Evolutionary conservation across 108 stramenopile genomes (phyloP).

Genomic region (Cyclotella cryptica): DNA sequence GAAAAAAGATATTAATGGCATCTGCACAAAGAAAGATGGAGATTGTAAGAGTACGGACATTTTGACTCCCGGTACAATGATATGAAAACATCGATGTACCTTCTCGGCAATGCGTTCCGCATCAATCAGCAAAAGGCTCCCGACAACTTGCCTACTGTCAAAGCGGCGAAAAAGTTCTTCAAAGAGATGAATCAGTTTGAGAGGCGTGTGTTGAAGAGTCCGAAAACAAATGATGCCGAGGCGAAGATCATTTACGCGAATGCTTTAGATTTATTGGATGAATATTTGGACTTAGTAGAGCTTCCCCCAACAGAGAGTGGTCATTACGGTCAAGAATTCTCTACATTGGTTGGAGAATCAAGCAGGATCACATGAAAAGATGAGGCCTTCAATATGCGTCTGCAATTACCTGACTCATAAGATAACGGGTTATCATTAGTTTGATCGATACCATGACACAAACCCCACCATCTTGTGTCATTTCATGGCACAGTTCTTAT

Average conservation of each 20-base stretch:
- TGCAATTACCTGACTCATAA: background rate
- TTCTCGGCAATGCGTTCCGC: conserved; percentile 89
- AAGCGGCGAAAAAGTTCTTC: conserved; percentile 88
- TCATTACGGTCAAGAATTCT: conserved; percentile 82
- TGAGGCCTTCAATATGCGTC: background rate
- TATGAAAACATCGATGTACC: conserved; percentile 88
- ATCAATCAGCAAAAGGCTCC: conserved; percentile 90
- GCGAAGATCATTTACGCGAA: conserved; percentile 58
- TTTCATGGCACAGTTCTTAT: too few relatives aligned
- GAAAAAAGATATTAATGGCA: conserved; percentile 76
- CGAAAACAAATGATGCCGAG: conserved; percentile 47
- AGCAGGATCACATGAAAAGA: conserved; percentile 65
- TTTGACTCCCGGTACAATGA: conserved; percentile 86
- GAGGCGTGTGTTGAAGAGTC: conserved; percentile 60
- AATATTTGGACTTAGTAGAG: conserved; percentile 87
- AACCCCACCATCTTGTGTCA: too few relatives aligned
- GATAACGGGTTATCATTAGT: too few relatives aligned
- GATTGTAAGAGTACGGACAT: conserved; percentile 79
- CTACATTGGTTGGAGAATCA: conserved; percentile 63
- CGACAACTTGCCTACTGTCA: conserved; percentile 87
- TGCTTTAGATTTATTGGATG: conserved; percentile 77
- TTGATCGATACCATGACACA: too few relatives aligned
- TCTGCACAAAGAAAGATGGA: conserved; percentile 87
- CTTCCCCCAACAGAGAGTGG: conserved; percentile 85
- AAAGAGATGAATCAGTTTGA: conserved; percentile 83